These are phyloP conservation scores for Chimonanthus salicifolius DNA, from an alignment of 164 flowering plant species.

Conservation along the genomic window DNA sequence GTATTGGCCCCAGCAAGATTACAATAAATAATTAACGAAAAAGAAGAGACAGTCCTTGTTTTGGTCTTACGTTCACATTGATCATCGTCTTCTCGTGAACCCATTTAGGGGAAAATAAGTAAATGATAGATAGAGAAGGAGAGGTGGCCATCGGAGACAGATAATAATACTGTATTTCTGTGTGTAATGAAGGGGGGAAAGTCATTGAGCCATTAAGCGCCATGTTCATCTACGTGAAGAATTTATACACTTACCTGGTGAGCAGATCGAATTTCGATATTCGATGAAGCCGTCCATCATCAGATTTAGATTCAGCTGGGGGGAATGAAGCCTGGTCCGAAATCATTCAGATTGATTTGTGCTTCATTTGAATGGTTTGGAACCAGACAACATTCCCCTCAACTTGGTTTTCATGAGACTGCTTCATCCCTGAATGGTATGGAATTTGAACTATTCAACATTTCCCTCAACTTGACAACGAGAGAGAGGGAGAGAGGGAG, in stretches of 20 bases:
- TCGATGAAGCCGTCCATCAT: neutral
- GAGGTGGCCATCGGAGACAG: too few species aligned
- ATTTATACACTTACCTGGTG: neutral
- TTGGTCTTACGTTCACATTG: neutral
- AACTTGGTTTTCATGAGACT: constrained; percentile 1
- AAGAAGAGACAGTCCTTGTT: neutral
- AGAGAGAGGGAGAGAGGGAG: neutral
- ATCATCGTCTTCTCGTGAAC: neutral
- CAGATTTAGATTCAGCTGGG: neutral
- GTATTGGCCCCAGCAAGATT: too few species aligned
- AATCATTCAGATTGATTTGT: constrained; percentile 30
- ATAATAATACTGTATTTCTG: neutral
- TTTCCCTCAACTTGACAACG: constrained; percentile 13
- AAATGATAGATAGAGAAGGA: neutral
- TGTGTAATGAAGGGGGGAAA: neutral
- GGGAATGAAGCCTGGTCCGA: constrained; percentile 99
- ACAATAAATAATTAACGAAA: too few species aligned
- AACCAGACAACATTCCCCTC: constrained; percentile 22
- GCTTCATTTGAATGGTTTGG: constrained; percentile 5
- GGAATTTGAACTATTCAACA: constrained; percentile 8
- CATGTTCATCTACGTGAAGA: neutral
- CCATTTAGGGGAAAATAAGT: neutral
- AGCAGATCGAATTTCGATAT: neutral
- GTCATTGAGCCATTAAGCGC: neutral
- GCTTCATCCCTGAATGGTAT: constrained; percentile 1